Evolutionary conservation across 495 filamentous ascomycete genomes (phyloP).

Genomic region (Xylaria scruposa): DNA sequence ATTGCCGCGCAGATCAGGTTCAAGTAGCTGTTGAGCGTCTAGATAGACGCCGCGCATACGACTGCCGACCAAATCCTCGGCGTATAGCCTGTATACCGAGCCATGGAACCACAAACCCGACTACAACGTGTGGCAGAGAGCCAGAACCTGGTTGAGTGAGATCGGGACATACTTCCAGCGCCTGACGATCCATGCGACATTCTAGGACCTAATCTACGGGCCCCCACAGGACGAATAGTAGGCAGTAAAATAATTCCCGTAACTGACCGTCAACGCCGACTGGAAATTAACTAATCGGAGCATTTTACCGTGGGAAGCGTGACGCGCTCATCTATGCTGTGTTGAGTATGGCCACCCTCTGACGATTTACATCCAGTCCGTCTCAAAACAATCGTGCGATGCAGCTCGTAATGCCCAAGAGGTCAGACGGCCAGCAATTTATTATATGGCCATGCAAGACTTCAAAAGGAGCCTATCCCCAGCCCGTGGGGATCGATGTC

Average conservation of each 20-base stretch:
- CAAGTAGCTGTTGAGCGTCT: constrained; percentile 13
- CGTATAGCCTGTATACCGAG: constrained; percentile 27
- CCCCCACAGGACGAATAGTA: constrained; percentile 19
- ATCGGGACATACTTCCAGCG: constrained; percentile 12
- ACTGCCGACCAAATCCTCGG: constrained; percentile 22
- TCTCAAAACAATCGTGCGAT: constrained; percentile 5
- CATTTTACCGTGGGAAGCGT: constrained; percentile 22
- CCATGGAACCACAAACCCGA: constrained; percentile 5
- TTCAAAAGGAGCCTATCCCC: constrained; percentile 27
- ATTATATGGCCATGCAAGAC: constrained; percentile 4
- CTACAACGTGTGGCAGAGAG: constrained; percentile 5
- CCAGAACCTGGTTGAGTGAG: constrained; percentile 2
- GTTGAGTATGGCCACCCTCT: constrained; percentile 22
- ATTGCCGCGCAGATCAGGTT: constrained; percentile 18
- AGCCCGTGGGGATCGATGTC: not conserved
- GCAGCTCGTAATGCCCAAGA: constrained; percentile 12
- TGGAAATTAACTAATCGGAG: constrained; percentile 29
- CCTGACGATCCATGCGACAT: constrained; percentile 23
- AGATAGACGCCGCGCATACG: constrained; percentile 28
- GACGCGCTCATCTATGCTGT: constrained; percentile 17
- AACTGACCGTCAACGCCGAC: constrained; percentile 11
- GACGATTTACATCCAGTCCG: constrained; percentile 8
- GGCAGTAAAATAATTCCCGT: constrained; percentile 25
- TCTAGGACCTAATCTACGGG: constrained; percentile 10
- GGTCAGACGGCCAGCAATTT: not conserved